Evolutionary conservation across 129 eudicot genomes (phyloP).

Genomic region (Kitagawia praeruptora): DNA sequence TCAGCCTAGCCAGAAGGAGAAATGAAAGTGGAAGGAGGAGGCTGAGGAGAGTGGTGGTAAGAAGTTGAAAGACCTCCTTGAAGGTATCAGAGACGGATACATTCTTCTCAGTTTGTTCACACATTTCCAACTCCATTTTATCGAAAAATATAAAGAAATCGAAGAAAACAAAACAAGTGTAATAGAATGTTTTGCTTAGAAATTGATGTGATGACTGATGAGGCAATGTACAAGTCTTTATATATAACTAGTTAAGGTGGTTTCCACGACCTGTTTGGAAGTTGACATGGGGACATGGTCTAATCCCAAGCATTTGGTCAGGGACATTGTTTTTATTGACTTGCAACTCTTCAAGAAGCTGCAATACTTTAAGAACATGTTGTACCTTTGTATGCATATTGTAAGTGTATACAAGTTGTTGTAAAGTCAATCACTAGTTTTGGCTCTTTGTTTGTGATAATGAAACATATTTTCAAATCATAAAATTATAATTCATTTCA

Average conservation of each 20-base stretch:
- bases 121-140: constrained; percentile 16
- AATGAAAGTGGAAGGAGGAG: constrained; percentile 87
- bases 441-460: neutral
- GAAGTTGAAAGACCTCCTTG: constrained; percentile 32
- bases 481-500: neutral
- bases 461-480: neutral
- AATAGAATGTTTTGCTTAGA: constrained; percentile 7
- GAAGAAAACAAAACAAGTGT: neutral
- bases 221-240: constrained; percentile 7
- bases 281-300: constrained; percentile 13
- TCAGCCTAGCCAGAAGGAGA: constrained; percentile 69
- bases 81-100: neutral
- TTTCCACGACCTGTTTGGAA: constrained; percentile 33
- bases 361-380: neutral
- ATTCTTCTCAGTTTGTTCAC: constrained; percentile 6
- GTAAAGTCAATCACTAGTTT: neutral
- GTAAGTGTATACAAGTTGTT: neutral
- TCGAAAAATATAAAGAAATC: neutral
- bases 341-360: constrained; percentile 1
- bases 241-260: constrained; percentile 29
- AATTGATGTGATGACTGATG: neutral
- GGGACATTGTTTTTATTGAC: neutral
- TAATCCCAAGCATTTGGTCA: constrained; percentile 7
- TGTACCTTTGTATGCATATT: neutral
- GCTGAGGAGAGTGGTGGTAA: constrained; percentile 62